Base-by-base conservation (phyloP, 2,329 filamentous ascomycete species). In the Alternaria burnsii region DNA sequence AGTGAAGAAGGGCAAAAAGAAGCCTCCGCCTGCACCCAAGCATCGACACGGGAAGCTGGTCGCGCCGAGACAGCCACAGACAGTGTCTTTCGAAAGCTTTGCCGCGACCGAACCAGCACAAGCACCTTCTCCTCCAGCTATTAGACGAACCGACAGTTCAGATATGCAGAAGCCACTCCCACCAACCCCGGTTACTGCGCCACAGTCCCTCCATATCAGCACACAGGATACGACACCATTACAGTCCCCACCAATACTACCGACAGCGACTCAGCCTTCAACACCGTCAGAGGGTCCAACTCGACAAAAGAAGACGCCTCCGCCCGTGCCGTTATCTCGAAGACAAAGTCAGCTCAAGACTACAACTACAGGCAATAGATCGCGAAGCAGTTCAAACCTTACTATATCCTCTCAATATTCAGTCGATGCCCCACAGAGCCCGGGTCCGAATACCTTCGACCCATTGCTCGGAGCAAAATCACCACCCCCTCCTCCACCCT, bases 41-140 rank as follows among this genome's bases (percentile, higher is more conserved):
- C 93, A 90, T 52, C 87, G 91, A 55, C 91, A 94, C 79, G 92
- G 92, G 5, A 94, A 90, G 77, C 84, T 89, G 18, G 90, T 94
- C 65, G 87, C 84, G 66, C 76, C 70, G 67, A 61, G 80, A 79
- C 82, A 59, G 67, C 81, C 73, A 58, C 79, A 74, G 72, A 78
- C 65, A 18, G 74, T 77, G 8, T 69, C 76, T 2, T 78, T 78
- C 38, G 71, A 73, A 18, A 73, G 71, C 41, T 76, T 78, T 42
- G 62, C 72, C 55, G 58, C 73, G 18, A 72, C 50, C 46, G 72
- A 63, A 34, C 64, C 63, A 18, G 62, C 66, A 38, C 64, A 63
- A 20, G 62, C 66, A 46, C 66, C 71, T 4, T 62, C 68, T 10
- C 72, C 67, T 10, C 72, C 67, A 65, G 50, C 68, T 58, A 67